phyloP scores from a whole-genome alignment of 169 alveolate genomes.

The Plasmodium sp. region DNA sequence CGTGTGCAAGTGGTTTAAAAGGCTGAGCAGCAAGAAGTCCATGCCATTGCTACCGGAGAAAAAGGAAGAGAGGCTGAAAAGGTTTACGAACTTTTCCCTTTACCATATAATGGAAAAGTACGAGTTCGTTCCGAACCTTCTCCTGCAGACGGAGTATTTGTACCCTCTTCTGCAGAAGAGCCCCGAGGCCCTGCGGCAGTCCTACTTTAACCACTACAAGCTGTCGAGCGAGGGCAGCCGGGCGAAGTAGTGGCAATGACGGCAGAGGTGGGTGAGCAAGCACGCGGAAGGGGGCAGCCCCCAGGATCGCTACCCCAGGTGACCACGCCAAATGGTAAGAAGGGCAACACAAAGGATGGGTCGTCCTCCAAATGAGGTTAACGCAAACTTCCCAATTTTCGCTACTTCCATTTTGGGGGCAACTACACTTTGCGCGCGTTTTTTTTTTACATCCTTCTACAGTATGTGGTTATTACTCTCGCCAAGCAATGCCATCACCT shows the following conservation, averaged over 20 bases:
- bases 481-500: background rate
- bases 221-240: constrained; percentile 10
- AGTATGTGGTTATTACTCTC: background rate
- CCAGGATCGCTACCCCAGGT: background rate
- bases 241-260: background rate
- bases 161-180: constrained; percentile 35
- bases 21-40: constrained; percentile 20
- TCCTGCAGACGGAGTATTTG: constrained; percentile 46
- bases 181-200: constrained; percentile 44
- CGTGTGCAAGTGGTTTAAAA: constrained; percentile 66
- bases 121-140: constrained; percentile 51
- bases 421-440: background rate
- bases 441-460: background rate
- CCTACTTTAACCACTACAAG: constrained; percentile 59
- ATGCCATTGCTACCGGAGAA: constrained; percentile 64
- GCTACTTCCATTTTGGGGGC: background rate
- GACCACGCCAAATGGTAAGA: background rate
- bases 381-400: background rate
- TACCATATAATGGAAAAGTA: constrained; percentile 72
- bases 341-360: background rate
- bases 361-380: background rate
- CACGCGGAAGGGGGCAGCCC: background rate
- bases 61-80: constrained; percentile 55
- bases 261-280: background rate
- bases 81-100: constrained; percentile 53